phyloP scores from a whole-genome alignment of 352 stramenopile genomes.

The Globisporangium okanoganense region DNA sequence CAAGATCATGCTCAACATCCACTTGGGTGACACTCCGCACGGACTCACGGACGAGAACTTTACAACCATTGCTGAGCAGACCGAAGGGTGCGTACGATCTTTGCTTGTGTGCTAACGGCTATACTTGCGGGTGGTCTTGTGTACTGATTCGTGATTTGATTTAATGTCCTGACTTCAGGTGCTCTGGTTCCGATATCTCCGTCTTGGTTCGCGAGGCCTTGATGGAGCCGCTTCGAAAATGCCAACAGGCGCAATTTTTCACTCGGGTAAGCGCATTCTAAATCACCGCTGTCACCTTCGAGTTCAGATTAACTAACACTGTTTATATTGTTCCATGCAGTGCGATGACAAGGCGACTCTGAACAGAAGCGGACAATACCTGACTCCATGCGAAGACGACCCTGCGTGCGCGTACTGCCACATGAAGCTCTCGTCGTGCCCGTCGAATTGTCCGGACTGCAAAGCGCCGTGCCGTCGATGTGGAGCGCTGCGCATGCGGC shows the following conservation, averaged over 20 bases:
- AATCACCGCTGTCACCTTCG: background rate
- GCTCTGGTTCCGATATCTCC: slow-evolving; percentile 96
- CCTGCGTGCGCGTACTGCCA: slow-evolving; percentile 85
- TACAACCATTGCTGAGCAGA: slow-evolving; percentile 88
- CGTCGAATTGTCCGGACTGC: slow-evolving; percentile 59
- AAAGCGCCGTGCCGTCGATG: slow-evolving; percentile 67
- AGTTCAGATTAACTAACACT: background rate
- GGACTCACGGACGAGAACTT: slow-evolving; percentile 93
- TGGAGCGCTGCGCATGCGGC: slow-evolving; percentile 74
- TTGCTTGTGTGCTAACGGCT: background rate
- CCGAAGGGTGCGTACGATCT: slow-evolving; percentile 78
- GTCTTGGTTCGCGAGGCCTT: slow-evolving; percentile 96
- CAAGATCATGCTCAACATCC: slow-evolving; percentile 96
- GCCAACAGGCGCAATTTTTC: slow-evolving; percentile 95
- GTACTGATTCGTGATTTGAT: background rate
- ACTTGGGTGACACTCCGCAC: slow-evolving; percentile 96
- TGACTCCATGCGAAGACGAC: slow-evolving; percentile 84
- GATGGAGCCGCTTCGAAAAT: slow-evolving; percentile 97
- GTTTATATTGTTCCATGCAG: slow-evolving; percentile 23
- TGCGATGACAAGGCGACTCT: slow-evolving; percentile 74
- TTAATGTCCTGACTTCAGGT: slow-evolving; percentile 26
- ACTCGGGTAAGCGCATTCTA: slow-evolving; percentile 34
- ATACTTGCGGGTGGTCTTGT: background rate
- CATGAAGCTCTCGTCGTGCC: slow-evolving; percentile 85
- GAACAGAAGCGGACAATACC: slow-evolving; percentile 51